Evolutionary conservation across 768 basidiomycete genomes (phyloP).

Genomic region (Mycena filopes): DNA sequence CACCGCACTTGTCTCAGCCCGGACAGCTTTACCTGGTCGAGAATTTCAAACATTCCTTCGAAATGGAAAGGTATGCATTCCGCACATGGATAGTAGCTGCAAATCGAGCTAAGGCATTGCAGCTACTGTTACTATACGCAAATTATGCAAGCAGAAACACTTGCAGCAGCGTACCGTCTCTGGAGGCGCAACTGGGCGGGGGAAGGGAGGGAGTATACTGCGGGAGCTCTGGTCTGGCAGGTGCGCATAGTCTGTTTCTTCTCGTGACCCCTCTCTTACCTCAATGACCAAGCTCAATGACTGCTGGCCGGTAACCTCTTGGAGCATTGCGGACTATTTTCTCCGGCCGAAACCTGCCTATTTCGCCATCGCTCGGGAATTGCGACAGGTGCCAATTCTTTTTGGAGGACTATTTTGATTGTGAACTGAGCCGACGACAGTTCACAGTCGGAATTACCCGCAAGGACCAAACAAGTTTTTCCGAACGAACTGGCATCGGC

Average conservation of each 20-base stretch:
- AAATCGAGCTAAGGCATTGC: conserved; percentile 24
- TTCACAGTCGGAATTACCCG: conserved; percentile 89
- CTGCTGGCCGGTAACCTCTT: conserved; percentile 95
- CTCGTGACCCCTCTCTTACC: not conserved
- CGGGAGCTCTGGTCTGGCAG: conserved; percentile 97
- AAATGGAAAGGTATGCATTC: conserved; percentile 77
- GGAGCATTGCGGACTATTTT: conserved; percentile 96
- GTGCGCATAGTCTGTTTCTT: conserved; percentile 48
- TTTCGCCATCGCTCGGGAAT: conserved; percentile 87
- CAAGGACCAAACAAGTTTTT: conserved; percentile 72
- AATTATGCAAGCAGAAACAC: conserved; percentile 94
- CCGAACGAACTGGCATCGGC: conserved; percentile 72
- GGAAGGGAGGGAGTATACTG: conserved; percentile 84
- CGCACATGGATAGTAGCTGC: not conserved
- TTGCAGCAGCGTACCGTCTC: conserved; percentile 87
- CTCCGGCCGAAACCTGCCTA: conserved; percentile 93
- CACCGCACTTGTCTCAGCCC: not conserved
- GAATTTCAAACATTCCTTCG: conserved; percentile 91
- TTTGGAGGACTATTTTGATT: too few species aligned
- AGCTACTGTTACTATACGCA: conserved; percentile 96
- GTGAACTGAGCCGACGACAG: too few species aligned
- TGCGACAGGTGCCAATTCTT: too few species aligned
- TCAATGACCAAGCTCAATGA: conserved; percentile 72
- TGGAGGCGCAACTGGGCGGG: conserved; percentile 96
- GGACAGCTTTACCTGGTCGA: conserved; percentile 88